phyloP scores from a whole-genome alignment of 2,329 filamentous ascomycete species.

The Pyricularia pennisetigena region DNA sequence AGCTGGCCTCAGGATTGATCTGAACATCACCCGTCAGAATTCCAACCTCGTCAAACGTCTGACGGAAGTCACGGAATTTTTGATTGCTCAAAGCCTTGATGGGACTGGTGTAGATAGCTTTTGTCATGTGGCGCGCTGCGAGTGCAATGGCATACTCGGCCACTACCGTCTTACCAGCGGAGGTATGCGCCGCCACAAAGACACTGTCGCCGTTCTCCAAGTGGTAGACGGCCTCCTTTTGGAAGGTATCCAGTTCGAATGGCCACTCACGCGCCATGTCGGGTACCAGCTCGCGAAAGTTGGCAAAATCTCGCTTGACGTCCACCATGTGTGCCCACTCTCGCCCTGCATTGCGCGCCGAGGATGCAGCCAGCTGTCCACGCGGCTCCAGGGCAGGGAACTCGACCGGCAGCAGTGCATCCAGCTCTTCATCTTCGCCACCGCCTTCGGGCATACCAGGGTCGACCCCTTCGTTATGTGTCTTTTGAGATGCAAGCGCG shows the following conservation, averaged over 20 bases:
- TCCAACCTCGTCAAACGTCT: constrained; percentile 87
- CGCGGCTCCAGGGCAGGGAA: constrained; percentile 86
- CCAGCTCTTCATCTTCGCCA: constrained; percentile 57
- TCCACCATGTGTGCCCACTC: constrained; percentile 99
- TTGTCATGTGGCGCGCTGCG: constrained; percentile 98
- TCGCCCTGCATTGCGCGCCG: constrained; percentile 62
- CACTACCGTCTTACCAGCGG: constrained; percentile 94
- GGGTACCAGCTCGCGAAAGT: constrained; percentile 86
- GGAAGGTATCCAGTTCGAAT: constrained; percentile 95
- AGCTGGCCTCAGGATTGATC: constrained; percentile 94
- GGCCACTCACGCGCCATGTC: constrained; percentile 96
- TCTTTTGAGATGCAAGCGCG: constrained; percentile 33
- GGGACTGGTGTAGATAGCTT: constrained; percentile 96
- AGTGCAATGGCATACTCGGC: constrained; percentile 96
- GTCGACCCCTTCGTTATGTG: constrained; percentile 85
- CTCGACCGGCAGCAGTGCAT: constrained; percentile 80
- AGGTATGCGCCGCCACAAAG: constrained; percentile 95
- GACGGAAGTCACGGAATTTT: constrained; percentile 92
- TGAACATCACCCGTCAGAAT: constrained; percentile 97
- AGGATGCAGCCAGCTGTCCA: constrained; percentile 61
- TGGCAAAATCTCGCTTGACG: constrained; percentile 84
- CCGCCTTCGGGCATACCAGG: constrained; percentile 30
- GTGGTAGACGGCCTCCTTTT: constrained; percentile 97
- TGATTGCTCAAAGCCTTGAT: constrained; percentile 99
- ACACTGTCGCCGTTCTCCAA: constrained; percentile 94